Evolutionary conservation across 805 yeast species (phyloP).

Genomic region (Blastobotrys americana): DNA sequence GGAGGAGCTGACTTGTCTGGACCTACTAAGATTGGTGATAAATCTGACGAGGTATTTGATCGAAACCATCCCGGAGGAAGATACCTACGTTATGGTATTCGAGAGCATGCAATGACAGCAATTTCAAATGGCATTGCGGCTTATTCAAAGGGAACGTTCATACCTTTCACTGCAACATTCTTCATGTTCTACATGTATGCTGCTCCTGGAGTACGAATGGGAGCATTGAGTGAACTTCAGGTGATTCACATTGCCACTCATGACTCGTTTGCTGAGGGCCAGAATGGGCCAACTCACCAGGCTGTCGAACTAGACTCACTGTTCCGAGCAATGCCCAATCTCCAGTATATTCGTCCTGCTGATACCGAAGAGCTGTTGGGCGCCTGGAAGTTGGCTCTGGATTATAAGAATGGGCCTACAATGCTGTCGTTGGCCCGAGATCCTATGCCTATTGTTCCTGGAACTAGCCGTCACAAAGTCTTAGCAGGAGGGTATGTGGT

Average conservation of each 20-base stretch:
- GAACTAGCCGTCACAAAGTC: slow-evolving; percentile 8
- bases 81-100: slow-evolving; percentile 92
- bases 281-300: slow-evolving; percentile 52
- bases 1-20: slow-evolving; percentile 33
- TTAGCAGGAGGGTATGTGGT: slow-evolving; percentile 11
- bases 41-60: slow-evolving; percentile 75
- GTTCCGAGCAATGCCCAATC: slow-evolving; percentile 44
- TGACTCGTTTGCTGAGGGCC: slow-evolving; percentile 50
- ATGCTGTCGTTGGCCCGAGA: slow-evolving; percentile 70
- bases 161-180: slow-evolving; percentile 37
- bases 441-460: slow-evolving; percentile 43
- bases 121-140: slow-evolving; percentile 75
- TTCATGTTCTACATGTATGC: slow-evolving; percentile 26
- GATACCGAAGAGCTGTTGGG: slow-evolving; percentile 45
- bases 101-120: slow-evolving; percentile 99
- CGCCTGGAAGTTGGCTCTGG: slow-evolving; percentile 51
- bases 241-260: slow-evolving; percentile 46
- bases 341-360: slow-evolving; percentile 43
- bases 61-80: slow-evolving; percentile 34
- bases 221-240: slow-evolving; percentile 39
- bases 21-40: slow-evolving; percentile 76
- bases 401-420: slow-evolving; percentile 53
- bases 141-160: slow-evolving; percentile 32
- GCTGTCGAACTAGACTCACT: slow-evolving; percentile 44
- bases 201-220: slow-evolving; percentile 44